phyloP scores from a whole-genome alignment of 129 eudicot species.

The Ambrosia artemisiifolia region DNA sequence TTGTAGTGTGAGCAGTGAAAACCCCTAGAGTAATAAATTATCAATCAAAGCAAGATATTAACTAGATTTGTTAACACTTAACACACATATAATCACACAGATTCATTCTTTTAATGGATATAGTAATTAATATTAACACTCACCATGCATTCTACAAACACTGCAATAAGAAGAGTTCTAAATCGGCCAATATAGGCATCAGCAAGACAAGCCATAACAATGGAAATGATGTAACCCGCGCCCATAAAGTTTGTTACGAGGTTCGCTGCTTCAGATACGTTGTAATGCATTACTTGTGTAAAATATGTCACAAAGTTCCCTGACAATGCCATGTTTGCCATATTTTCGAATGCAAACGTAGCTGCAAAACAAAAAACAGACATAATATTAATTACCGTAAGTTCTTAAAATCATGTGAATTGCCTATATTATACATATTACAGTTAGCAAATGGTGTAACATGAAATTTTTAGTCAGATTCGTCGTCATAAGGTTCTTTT shows the following conservation, averaged over 20 bases:
- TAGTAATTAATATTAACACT: background rate
- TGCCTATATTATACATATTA: background rate
- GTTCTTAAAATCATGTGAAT: background rate
- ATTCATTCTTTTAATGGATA: too few species aligned
- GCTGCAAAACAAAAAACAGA: slow-evolving; percentile 27
- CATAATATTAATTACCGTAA: background rate
- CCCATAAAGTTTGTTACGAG: slow-evolving; percentile 63
- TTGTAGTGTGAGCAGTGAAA: slow-evolving; percentile 55
- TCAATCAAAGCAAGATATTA: background rate
- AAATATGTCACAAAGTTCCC: slow-evolving; percentile 67
- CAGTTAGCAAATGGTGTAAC: background rate
- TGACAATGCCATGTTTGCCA: slow-evolving; percentile 50
- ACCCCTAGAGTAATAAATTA: slow-evolving; percentile 34
- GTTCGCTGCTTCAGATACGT: slow-evolving; percentile 60
- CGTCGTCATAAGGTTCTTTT: too few species aligned
- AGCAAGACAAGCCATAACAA: slow-evolving; percentile 58
- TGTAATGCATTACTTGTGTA: slow-evolving; percentile 54
- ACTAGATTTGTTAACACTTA: background rate
- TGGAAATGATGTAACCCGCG: slow-evolving; percentile 48
- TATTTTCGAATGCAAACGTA: slow-evolving; percentile 50
- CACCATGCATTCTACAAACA: slow-evolving; percentile 54
- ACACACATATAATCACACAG: too few species aligned
- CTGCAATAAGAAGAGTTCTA: slow-evolving; percentile 42
- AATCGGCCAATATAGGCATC: slow-evolving; percentile 64
- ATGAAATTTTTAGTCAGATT: too few species aligned